Percentiles rank a stretch among this genome's conserved stretches.
These are phyloP conservation scores for Trypanosoma congolense DNA, from an alignment of 208 protist species.

Conservation along the genomic window DNA sequence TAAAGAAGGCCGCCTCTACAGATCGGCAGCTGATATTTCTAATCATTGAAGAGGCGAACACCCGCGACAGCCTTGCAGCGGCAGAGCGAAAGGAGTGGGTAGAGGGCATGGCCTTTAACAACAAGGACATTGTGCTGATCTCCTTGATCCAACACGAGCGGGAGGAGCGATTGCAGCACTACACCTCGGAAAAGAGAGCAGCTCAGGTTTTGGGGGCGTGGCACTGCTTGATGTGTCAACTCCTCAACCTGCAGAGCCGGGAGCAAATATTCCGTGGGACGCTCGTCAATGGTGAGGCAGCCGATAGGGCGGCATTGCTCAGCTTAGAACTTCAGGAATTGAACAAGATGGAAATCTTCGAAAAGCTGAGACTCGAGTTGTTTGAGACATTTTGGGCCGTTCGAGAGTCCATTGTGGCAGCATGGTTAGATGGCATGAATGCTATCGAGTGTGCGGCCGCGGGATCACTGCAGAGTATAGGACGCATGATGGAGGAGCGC, in stretches of 20 bases:
- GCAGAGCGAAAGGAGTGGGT: constrained; percentile 26
- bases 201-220: constrained; percentile 14
- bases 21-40: constrained; percentile 26
- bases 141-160: constrained; percentile 39
- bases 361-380: constrained; percentile 9
- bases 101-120: constrained; percentile 8
- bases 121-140: constrained; percentile 27
- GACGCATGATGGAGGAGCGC: constrained; percentile 7
- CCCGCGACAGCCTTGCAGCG: constrained; percentile 21
- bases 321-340: constrained; percentile 9
- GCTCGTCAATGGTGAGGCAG: constrained; percentile 24
- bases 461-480: not conserved
- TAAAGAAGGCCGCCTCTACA: constrained; percentile 22
- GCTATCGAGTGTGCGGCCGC: constrained; percentile 2
- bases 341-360: constrained; percentile 15
- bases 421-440: constrained; percentile 18
- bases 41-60: constrained; percentile 9
- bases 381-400: constrained; percentile 10
- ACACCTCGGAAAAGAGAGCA: constrained; percentile 18
- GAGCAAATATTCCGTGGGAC: constrained; percentile 12
- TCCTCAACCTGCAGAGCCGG: constrained; percentile 12
- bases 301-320: constrained; percentile 18
- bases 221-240: constrained; percentile 2
- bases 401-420: constrained; percentile 13
- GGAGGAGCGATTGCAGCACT: constrained; percentile 24